Base-by-base conservation (phyloP, 164 flowering plant species). In the Vitis rupestris region DNA sequence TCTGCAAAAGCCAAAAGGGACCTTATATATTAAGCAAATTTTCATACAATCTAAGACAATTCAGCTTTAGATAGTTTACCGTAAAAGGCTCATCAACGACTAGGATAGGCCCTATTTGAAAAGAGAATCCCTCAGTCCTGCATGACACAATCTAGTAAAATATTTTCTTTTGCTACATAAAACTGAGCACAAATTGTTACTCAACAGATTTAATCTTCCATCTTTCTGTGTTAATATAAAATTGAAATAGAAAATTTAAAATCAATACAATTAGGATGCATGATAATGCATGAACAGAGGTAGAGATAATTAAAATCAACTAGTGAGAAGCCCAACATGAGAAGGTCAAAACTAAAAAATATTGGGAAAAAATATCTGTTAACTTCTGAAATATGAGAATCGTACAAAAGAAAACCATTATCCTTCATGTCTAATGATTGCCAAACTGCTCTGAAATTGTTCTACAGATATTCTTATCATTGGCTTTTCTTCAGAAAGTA, bases 91-190 rank as follows among this genome's bases (percentile, higher is more conserved):
- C 97, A 50, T 94, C 92, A 59, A 89, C 81, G 10, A 92, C 59
- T 15, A 89, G 80, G 60, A 94, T 80, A 12, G 99, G 97, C 29
- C 99, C 99, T 50, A 92, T 85, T 74, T 85, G 92, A 74, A 92
- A 92, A 49, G 95, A 76, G 75, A 91, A 92, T 9, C 73, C 85
- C 7, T 91, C 79, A 14, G 95, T 92, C 99, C 99, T 94, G 88
- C 78, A 79, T 37, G 16, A n/a, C 15, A 7, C 12, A 65, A 57
- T 9, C 27, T 29, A 53, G 44, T 15, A 10, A 57, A 55, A n/a
- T 50, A 50, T 3, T 50, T 52, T 10, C 14, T 27, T 31, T 8
- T 9, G 9, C 13, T 13, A 23, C 3, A 9, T 59, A 30, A 8
- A 31, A 27, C 3, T n/a, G 4, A 9, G 8, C 10, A 47, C 7